phyloP scores from a whole-genome alignment of 106 monocot species.

The Xerophyta viscosa region DNA sequence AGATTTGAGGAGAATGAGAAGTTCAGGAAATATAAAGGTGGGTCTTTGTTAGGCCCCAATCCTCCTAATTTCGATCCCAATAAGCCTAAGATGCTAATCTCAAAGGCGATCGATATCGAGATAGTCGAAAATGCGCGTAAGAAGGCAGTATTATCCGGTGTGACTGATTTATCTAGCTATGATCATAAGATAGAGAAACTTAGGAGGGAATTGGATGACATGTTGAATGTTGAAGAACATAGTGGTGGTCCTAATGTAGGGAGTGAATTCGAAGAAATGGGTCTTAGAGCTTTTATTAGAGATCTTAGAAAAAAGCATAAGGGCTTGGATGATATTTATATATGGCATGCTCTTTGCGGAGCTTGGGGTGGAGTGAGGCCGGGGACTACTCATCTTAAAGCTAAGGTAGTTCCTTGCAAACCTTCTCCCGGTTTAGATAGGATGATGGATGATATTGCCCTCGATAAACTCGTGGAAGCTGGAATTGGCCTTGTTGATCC shows the following conservation, averaged over 20 bases:
- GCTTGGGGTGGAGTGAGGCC: conserved; percentile 46
- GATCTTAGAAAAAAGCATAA: conserved; percentile 30
- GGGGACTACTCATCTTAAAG: conserved; percentile 18
- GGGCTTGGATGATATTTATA: conserved; percentile 41
- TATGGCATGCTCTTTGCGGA: conserved; percentile 52
- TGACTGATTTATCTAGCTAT: conserved; percentile 3
- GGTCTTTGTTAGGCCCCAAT: too few species aligned
- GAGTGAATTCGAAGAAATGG: not conserved
- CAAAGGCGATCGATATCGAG: conserved; percentile 39
- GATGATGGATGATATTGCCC: conserved; percentile 39
- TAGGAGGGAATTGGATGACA: conserved; percentile 17
- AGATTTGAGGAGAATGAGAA: conserved; percentile 33
- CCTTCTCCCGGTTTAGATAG: conserved; percentile 29
- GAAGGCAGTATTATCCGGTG: conserved; percentile 9
- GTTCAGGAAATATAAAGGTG: conserved; percentile 25
- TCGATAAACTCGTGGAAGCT: conserved; percentile 36
- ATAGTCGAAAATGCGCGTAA: conserved; percentile 16
- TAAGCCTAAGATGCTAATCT: conserved; percentile 18
- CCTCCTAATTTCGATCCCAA: too few species aligned
- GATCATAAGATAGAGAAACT: conserved; percentile 16
- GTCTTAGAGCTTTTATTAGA: conserved; percentile 27
- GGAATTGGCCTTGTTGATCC: conserved; percentile 41
- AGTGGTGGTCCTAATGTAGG: not conserved
- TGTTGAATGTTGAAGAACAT: conserved; percentile 1
- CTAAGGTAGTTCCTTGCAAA: conserved; percentile 17